Percentiles rank a stretch among this genome's conserved stretches.
phyloP scores from a whole-genome alignment of 2,329 filamentous ascomycete species.

The Colletotrichum tropicicola region DNA sequence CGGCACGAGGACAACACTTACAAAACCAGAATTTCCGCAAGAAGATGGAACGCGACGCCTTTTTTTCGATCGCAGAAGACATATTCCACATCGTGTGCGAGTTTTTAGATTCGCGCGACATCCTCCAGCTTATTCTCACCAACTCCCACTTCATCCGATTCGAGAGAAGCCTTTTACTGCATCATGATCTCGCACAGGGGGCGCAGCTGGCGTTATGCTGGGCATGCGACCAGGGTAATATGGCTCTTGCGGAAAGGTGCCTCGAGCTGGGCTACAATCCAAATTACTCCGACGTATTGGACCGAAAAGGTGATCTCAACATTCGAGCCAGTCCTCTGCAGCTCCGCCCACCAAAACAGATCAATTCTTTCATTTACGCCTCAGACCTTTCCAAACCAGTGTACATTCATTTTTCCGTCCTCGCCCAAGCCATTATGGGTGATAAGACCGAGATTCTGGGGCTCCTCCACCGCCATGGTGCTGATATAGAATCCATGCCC shows the following conservation, averaged over 20 bases:
- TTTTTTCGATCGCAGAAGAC: not conserved
- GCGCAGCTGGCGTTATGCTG: not conserved
- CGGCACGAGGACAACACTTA: too few relatives aligned
- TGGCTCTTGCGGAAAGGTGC: not conserved
- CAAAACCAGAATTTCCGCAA: too few relatives aligned
- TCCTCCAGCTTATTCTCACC: not conserved
- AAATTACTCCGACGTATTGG: not conserved
- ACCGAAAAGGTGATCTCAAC: not conserved
- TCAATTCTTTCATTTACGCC: too few relatives aligned
- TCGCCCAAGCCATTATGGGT: not conserved
- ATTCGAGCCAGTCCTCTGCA: not conserved
- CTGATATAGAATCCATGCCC: not conserved
- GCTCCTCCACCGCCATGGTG: not conserved
- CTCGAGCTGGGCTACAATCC: not conserved
- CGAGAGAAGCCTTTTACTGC: not conserved
- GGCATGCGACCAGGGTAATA: too few relatives aligned
- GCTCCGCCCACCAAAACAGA: too few relatives aligned
- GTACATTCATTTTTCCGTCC: not conserved
- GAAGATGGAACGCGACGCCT: not conserved
- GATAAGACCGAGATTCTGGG: not conserved
- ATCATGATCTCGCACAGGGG: not conserved
- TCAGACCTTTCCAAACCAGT: not conserved
- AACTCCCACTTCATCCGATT: not conserved
- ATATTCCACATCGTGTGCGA: not conserved
- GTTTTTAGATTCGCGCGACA: not conserved